Evolutionary conservation across 2,329 filamentous ascomycete species (phyloP).

Genomic region (Zalaria obscura): DNA sequence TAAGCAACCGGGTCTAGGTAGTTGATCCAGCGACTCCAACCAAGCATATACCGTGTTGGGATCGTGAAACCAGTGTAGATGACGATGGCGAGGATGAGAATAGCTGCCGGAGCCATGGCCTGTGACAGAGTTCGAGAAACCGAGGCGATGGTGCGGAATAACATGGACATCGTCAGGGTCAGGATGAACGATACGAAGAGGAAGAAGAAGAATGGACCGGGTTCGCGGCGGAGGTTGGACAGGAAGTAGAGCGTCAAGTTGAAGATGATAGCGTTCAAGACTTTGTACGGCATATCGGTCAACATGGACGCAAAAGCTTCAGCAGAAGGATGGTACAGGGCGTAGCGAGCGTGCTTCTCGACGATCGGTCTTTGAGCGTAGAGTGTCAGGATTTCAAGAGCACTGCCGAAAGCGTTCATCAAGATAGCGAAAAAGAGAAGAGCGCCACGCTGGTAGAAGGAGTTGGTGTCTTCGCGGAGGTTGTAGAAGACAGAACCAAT

Average conservation of each 20-base stretch:
- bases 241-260: constrained; percentile 79
- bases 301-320: constrained; percentile 83
- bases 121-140: constrained; percentile 52
- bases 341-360: constrained; percentile 77
- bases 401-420: constrained; percentile 71
- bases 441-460: constrained; percentile 67
- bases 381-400: constrained; percentile 71
- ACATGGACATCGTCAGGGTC: constrained; percentile 69
- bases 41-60: constrained; percentile 50
- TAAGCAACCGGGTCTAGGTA: constrained; percentile 70
- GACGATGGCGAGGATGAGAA: constrained; percentile 50
- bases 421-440: constrained; percentile 79
- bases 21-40: constrained; percentile 70
- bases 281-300: constrained; percentile 71
- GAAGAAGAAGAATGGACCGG: constrained; percentile 76
- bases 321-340: constrained; percentile 76
- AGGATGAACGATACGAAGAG: constrained; percentile 59
- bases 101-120: constrained; percentile 40
- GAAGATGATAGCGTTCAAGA: constrained; percentile 60
- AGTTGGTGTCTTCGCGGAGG: constrained; percentile 46
- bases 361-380: constrained; percentile 86
- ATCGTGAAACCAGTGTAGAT: constrained; percentile 54
- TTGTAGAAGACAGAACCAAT: constrained; percentile 74
- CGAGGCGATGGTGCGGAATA: constrained; percentile 72
- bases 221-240: constrained; percentile 60